Evolutionary conservation across 495 filamentous ascomycete species (phyloP), one percentile per base, ranked within the genome.

Genomic region (Penicillium desertorum): DNA sequence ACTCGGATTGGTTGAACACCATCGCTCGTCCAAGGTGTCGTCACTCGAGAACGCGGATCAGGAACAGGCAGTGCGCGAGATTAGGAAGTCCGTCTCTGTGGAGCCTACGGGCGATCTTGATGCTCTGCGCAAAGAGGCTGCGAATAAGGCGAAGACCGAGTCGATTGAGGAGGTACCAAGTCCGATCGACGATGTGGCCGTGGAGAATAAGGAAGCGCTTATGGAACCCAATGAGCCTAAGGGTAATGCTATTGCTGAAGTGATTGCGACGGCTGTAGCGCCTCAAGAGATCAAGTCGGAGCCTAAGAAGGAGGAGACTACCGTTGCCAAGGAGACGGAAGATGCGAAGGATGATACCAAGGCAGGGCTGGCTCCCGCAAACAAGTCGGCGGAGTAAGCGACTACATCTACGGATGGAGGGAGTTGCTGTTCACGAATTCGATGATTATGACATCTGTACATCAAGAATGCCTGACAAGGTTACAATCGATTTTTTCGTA

Each of bases 21-120:
- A 80, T 55, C 76, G 75, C n/a, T 69, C 69, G 0, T 75, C 76
- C 8, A 72, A 75, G 25, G 60, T 80, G n/a, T 70, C 72, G 7
- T 63, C 62, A 10, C 66, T 68, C 3, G 70, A 71, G 14, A 59
- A 68, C 29, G 75, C 66, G 22, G 75, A 77, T 44, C 65, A 71
- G 23, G 71, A 73, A 20, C 66, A 74, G 56, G 67, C 71, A 4
- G 70, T 71, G 25, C 62, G 63, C 25, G 75, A 77, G 54, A 64
- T 77, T 36, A 66, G 76, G 14, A 64, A 69, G 43, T 76, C 76
- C 4, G 72, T 80, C 30, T 70, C 71, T 5, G 65, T 63, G 16
- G 64, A 63, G 14, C 51, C 63, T 3, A 20, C 37, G 0, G 54
- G 51, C 0, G 49, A 54, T 16, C 36, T 72, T 16, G 62, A 68